Evolutionary conservation across 176 grass and related monocot genomes (phyloP).

Genomic region (Musa itinerans): DNA sequence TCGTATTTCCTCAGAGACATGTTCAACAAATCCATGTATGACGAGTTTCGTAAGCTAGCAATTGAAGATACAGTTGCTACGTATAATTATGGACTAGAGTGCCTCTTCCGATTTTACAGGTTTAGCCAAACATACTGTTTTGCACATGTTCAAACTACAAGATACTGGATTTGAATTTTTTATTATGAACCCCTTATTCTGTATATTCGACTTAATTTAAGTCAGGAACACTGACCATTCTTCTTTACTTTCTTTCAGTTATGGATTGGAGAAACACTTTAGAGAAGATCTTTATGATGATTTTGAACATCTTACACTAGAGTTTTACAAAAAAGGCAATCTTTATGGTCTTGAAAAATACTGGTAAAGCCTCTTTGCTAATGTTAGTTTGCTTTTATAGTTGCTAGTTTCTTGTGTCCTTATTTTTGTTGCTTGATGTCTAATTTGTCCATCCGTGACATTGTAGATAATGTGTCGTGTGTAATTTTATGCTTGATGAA

Average conservation of each 20-base stretch:
- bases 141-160: not conserved
- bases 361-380: conserved; percentile 48
- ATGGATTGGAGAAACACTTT: conserved; percentile 96
- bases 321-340: conserved; percentile 72
- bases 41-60: conserved; percentile 72
- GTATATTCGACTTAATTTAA: not conserved
- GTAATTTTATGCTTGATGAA: too few species aligned
- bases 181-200: not conserved
- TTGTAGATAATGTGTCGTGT: not conserved
- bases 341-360: conserved; percentile 99
- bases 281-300: conserved; percentile 76
- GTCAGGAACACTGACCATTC: not conserved
- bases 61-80: conserved; percentile 76
- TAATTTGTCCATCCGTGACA: not conserved
- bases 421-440: conserved; percentile 3
- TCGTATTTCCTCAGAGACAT: conserved; percentile 94
- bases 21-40: conserved; percentile 87
- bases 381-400: conserved; percentile 2
- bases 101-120: conserved; percentile 99
- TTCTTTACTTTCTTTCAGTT: conserved; percentile 47
- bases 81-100: conserved; percentile 94
- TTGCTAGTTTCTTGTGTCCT: not conserved
- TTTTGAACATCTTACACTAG: conserved; percentile 73
- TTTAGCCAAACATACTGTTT: conserved; percentile 1
- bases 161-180: not conserved